A percentile compares a stretch with the other conserved stretches of the same genome.
Evolutionary conservation across 495 filamentous ascomycete species (phyloP).

Genomic region (Penicillium manginii): DNA sequence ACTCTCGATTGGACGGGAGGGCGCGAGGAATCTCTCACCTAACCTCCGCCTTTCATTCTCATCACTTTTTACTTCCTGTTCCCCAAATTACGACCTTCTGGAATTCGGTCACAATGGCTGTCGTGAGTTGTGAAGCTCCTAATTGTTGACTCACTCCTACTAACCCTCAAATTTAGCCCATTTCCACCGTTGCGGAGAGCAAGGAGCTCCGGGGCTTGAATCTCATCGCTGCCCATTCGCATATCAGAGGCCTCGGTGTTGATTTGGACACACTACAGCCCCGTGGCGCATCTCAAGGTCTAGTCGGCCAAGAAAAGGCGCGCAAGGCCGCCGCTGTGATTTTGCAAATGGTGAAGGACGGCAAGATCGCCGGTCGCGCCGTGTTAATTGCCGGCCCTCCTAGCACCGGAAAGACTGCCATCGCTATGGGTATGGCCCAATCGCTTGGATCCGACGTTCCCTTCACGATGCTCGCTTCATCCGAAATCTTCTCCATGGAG

Average conservation of each 20-base stretch:
- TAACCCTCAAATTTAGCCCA: slow-evolving; percentile 58
- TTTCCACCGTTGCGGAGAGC: slow-evolving; percentile 90
- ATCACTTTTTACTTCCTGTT: not conserved
- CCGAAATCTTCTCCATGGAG: slow-evolving; percentile 96
- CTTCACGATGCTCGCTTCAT: slow-evolving; percentile 92
- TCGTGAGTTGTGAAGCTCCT: slow-evolving; percentile 32
- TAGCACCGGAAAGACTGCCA: slow-evolving; percentile 97
- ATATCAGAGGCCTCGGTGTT: slow-evolving; percentile 94
- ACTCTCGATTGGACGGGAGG: too few relatives aligned
- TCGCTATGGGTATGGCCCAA: slow-evolving; percentile 98
- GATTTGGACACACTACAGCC: slow-evolving; percentile 90
- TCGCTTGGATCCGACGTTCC: slow-evolving; percentile 91
- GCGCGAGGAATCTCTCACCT: too few relatives aligned
- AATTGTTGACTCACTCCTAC: not conserved
- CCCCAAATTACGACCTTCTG: not conserved
- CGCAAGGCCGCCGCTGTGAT: slow-evolving; percentile 95
- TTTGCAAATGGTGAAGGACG: slow-evolving; percentile 96
- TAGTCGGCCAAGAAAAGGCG: slow-evolving; percentile 95
- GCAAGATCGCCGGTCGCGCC: slow-evolving; percentile 95
- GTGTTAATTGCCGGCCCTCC: slow-evolving; percentile 95
- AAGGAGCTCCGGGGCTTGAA: slow-evolving; percentile 94
- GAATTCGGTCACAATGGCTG: slow-evolving; percentile 37
- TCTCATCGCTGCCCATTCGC: slow-evolving; percentile 96
- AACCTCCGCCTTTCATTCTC: not conserved
- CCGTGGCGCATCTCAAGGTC: slow-evolving; percentile 83